Base-by-base conservation (phyloP, 1,284 basidiomycete species). In the Neotropicomus parvogracilis region DNA sequence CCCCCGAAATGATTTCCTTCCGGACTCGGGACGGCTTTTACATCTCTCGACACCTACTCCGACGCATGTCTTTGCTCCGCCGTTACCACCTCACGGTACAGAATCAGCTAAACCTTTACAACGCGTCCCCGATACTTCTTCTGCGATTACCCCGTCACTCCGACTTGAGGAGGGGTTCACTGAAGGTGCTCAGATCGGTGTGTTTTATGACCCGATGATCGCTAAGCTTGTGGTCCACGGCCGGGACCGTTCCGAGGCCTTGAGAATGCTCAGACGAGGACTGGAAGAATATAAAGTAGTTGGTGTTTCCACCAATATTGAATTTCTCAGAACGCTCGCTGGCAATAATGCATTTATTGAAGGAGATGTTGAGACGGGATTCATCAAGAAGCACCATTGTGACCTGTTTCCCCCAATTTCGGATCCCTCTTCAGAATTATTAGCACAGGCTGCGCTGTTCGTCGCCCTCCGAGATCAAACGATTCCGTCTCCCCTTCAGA, bases 181-280 rank as follows among this genome's bases (percentile, higher is more conserved):
- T 4, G 80, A 85, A 60, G 91, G 91, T 12, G 83, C 94, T 48
- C 86, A 92, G 61, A 93, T 97, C 51, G 90, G 88, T 26, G 88
- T 94, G 4, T 92, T 85, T 69, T 97, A 97, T 66, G 94, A 97
- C 60, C 92, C 94, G 0, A 90, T 97, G 85, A 95, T 95, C 53
- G 85, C 91, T 24, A 93, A 93, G 64, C 81, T 97, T n/a, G 87
- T 97, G 35, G 91, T 91, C 9, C 89, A 93, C 58, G 94, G 90
- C 11, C 72, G 82, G 31, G 89, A 95, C 67, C 78, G 94, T n/a
- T 81, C 80, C 2, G 90, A 94, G 61, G 94, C 94, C 0, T 68
- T 97, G 53, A 75, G 89, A 9, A 75, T 91, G 59, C 75, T 97
- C 49, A 72, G 87, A 9, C 81, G 83, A 44, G 92, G 91, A 6